A percentile compares a stretch with the other conserved stretches of the same genome.
Conservation (phyloP, 2,329 filamentous ascomycete genomes). For the Aspergillus sp. region DNA sequence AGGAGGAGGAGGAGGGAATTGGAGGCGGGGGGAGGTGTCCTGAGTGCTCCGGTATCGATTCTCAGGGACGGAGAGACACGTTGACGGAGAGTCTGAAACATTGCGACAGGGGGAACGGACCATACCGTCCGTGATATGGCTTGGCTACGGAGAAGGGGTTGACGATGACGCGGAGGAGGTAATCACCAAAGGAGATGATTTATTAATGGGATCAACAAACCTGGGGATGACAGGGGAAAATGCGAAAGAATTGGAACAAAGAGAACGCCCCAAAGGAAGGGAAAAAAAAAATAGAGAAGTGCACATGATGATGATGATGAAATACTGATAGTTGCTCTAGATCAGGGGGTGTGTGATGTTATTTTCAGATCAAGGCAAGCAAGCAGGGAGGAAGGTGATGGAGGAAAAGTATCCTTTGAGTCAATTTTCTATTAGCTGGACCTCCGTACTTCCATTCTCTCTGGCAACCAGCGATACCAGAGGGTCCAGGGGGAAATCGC, state of each 20-base stretch:
- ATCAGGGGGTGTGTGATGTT: too few species aligned
- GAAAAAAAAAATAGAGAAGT: too few species aligned
- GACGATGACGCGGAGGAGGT: slow-evolving; percentile 5
- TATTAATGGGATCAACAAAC: background rate
- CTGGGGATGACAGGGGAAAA: background rate
- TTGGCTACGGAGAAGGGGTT: slow-evolving; percentile 7
- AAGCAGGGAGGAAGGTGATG: background rate
- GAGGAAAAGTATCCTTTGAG: background rate
- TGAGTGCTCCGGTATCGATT: background rate
- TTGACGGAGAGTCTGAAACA: slow-evolving; percentile 14
- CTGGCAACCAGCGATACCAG: background rate
- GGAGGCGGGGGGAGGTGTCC: slow-evolving; percentile 12
- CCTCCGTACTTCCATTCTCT: background rate
- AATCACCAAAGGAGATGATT: background rate
- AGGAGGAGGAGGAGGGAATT: background rate
- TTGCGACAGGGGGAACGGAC: slow-evolving; percentile 8
- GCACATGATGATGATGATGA: too few species aligned
- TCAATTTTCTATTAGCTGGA: background rate
- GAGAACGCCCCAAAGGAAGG: background rate
- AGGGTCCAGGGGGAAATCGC: background rate
- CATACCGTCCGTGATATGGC: slow-evolving; percentile 6
- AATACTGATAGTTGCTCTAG: too few species aligned
- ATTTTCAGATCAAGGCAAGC: too few species aligned
- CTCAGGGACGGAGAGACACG: slow-evolving; percentile 17
- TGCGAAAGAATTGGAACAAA: background rate